Evolutionary conservation across 768 basidiomycete species (phyloP), one percentile per base, ranked within the genome.

Genomic region (Pulveroboletus sp.): DNA sequence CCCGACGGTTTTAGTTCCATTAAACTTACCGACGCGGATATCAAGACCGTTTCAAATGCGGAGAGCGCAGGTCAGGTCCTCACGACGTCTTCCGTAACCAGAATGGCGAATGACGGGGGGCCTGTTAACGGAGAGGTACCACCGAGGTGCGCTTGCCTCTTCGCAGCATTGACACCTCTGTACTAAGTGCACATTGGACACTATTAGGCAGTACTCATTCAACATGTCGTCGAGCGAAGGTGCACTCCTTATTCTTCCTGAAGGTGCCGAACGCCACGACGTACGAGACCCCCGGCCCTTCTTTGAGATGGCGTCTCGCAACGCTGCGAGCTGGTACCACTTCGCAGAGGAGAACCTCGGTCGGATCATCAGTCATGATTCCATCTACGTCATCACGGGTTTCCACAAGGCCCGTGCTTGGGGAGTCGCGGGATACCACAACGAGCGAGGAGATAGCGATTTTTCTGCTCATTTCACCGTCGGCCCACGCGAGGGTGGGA

Each of bases 321-420:
- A 71, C 46, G 69, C 63, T 1, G 47, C 45, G 13, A 45, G 54
- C 6, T 72, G 71, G 70, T 71, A 70, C 47, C 49, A 46, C 26
- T 66, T 65, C 19, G 65, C 58, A 9, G 59, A 65, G 47, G 54
- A 49, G 22, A 44, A 54, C 0, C 61, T 65, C 42, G 63, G 63
- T 9, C 60, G 63, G 40, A 54, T 53, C 45, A 62, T 61, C n/a
- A 61, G 61, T 32, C 64, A 65, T 32, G 63, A 68, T 11, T 49
- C 63, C 16, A 57, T 70, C 35, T 72, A 72, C 31, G 56, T 71
- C 30, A 59, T 72, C 34, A 72, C 59, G 5, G 61, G 62, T 1
- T 29, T 62, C 7, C 51, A 64, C 45, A 62, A 53, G 20, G 59
- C 62, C 4, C 52, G 51, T n/a, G 59, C 68, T 0, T 73, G 68